Conservation (phyloP, 768 basidiomycete species). For the Tulasnella calospora region DNA sequence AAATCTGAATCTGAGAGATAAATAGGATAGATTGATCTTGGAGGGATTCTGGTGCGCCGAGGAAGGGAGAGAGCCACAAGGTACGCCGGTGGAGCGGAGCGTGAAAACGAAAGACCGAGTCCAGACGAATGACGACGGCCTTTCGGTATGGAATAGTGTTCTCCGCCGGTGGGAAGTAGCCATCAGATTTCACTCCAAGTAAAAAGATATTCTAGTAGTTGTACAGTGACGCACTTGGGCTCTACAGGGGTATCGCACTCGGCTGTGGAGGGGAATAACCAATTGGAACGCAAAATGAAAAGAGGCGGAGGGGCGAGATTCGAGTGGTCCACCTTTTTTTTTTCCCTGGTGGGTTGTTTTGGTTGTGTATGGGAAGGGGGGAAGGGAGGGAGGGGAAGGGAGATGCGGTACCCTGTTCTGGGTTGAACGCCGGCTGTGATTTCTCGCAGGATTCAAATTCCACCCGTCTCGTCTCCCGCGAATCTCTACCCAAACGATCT, state of each 20-base stretch:
- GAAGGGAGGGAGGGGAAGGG: not conserved
- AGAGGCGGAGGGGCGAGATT: too few relatives aligned
- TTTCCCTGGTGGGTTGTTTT: too few relatives aligned
- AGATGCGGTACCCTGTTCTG: not conserved
- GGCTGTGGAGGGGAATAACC: too few relatives aligned
- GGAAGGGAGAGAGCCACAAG: conserved; percentile 5
- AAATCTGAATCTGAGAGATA: conserved; percentile 2
- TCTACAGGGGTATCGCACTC: too few relatives aligned
- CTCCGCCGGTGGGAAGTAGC: not conserved
- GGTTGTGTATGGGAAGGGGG: too few relatives aligned
- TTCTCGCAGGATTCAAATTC: conserved; percentile 7
- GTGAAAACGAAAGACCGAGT: not conserved
- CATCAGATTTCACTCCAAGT: not conserved
- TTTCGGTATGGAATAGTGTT: not conserved
- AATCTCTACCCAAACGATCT: conserved; percentile 9
- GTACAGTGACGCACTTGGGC: too few relatives aligned
- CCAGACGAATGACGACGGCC: not conserved
- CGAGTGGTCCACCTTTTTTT: too few relatives aligned
- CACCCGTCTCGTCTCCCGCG: conserved; percentile 6
- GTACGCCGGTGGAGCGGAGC: conserved; percentile 4
- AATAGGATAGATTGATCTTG: not conserved
- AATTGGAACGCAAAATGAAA: too few relatives aligned
- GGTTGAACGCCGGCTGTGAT: conserved; percentile 8
- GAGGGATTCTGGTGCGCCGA: not conserved
- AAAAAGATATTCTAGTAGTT: too few relatives aligned